These are phyloP conservation scores for Phtheirospermum japonicum DNA, from an alignment of 257 asterid species.

Conservation along the genomic window DNA sequence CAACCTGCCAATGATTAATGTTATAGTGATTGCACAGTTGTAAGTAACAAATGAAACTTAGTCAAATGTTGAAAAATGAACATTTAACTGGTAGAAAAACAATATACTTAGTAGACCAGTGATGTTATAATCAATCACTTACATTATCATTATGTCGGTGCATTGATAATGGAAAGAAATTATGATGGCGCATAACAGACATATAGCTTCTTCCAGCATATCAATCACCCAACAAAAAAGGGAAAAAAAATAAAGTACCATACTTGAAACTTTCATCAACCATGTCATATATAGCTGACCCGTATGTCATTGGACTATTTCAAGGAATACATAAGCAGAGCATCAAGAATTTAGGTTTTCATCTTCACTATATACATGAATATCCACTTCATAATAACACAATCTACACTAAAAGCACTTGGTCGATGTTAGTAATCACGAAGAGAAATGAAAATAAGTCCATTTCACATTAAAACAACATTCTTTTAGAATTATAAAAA, in stretches of 20 bases:
- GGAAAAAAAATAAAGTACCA: conserved; percentile 22
- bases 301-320: no score
- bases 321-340: no score
- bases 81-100: not conserved
- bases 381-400: no score
- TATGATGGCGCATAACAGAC: conserved; percentile 57
- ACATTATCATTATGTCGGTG: conserved; percentile 72
- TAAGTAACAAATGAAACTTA: not conserved
- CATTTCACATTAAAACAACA: no score
- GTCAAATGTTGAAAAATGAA: conserved; percentile 1
- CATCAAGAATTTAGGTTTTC: no score
- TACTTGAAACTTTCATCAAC: no score
- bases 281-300: no score
- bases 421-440: no score
- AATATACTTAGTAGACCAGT: not conserved
- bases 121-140: conserved; percentile 35
- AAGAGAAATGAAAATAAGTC: no score
- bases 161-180: conserved; percentile 59
- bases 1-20: conserved; percentile 56
- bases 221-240: conserved; percentile 32
- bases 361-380: no score
- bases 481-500: no score
- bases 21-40: conserved; percentile 5
- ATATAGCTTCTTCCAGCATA: conserved; percentile 70
- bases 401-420: no score